Conservation (phyloP, 2,329 filamentous ascomycete species). For the Hymenoscyphus infarciens region DNA sequence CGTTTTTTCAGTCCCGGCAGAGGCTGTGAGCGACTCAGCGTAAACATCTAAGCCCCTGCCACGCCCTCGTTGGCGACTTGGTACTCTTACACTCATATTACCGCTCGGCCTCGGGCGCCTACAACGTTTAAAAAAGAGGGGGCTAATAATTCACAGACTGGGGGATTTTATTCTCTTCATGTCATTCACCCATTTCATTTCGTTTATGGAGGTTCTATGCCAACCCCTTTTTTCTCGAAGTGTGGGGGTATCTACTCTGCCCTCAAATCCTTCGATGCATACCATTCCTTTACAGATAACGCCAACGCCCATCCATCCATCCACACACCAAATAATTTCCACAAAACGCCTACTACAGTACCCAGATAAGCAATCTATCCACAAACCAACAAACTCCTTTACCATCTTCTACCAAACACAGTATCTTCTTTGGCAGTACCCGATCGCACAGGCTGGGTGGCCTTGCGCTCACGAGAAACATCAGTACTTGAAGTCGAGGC, state of each 20-base stretch:
- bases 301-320: not conserved
- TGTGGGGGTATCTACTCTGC: constrained; percentile 1
- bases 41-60: constrained; percentile 1
- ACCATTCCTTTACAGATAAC: not conserved
- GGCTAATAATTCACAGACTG: no score
- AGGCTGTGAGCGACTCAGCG: not conserved
- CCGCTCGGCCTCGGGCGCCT: not conserved
- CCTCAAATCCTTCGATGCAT: not conserved
- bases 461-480: constrained; percentile 20
- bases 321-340: constrained; percentile 2
- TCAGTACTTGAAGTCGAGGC: constrained; percentile 19
- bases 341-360: not conserved
- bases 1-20: no score
- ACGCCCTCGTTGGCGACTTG: constrained; percentile 3
- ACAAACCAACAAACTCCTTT: constrained; percentile 5
- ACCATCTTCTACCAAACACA: constrained; percentile 36
- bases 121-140: not conserved
- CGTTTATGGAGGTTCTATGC: not conserved
- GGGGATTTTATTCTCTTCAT: not conserved
- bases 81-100: not conserved
- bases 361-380: constrained; percentile 6
- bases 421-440: constrained; percentile 28
- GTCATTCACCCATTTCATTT: constrained; percentile 1
- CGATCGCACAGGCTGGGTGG: constrained; percentile 20
- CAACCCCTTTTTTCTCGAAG: not conserved